Evolutionary conservation across 2,329 filamentous ascomycete species (phyloP).

Genomic region (Lasiodiplodia hormozganensis): DNA sequence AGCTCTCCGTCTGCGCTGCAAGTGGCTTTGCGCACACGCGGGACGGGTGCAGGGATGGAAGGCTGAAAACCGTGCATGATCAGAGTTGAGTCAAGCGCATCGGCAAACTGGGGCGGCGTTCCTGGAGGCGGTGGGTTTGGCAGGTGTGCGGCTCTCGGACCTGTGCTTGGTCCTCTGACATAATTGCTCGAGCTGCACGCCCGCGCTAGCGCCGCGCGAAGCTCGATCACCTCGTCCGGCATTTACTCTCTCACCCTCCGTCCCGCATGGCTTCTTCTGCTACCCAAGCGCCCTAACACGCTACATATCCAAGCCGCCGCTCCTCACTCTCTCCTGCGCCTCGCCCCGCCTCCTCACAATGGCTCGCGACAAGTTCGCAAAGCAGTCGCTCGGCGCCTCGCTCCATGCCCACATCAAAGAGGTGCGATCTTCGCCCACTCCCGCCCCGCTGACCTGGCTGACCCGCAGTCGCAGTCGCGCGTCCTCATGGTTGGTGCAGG

Average conservation of each 20-base stretch:
- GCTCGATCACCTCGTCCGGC: conserved; percentile 26
- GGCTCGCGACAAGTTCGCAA: conserved; percentile 56
- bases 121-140: conserved; percentile 18
- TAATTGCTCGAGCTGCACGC: conserved; percentile 23
- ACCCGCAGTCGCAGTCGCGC: conserved; percentile 66
- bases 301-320: conserved; percentile 21
- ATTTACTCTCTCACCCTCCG: conserved; percentile 15
- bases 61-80: conserved; percentile 1
- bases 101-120: not conserved
- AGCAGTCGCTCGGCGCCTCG: conserved; percentile 70
- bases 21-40: not conserved
- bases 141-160: conserved; percentile 22
- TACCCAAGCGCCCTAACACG: conserved; percentile 18
- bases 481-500: conserved; percentile 95
- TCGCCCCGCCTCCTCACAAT: conserved; percentile 39
- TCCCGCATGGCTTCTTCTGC: conserved; percentile 28
- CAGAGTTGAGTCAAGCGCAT: conserved; percentile 11
- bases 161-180: conserved; percentile 16
- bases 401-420: conserved; percentile 72
- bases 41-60: conserved; percentile 1
- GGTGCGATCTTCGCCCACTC: conserved; percentile 54
- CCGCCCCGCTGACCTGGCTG: conserved; percentile 34
- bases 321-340: conserved; percentile 28
- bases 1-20: too few species aligned
- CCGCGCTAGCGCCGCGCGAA: conserved; percentile 25